Conservation (phyloP, 2,329 filamentous ascomycete species). For the Juglanconis oblonga region DNA sequence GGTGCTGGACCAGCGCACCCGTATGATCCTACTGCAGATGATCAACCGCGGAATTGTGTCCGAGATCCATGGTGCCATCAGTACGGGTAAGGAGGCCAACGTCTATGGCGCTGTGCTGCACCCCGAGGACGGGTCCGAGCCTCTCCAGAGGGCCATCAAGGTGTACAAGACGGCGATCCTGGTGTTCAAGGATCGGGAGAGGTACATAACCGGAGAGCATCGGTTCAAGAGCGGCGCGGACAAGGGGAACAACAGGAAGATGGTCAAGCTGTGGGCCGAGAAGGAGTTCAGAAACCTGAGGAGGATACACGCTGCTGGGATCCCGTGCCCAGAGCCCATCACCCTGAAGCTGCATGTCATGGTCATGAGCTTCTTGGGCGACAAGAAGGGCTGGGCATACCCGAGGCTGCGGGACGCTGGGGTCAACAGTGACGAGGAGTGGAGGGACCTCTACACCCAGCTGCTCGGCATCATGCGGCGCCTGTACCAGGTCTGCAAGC, state of each 20-base stretch:
- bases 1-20: constrained; percentile 88
- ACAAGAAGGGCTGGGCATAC: constrained; percentile 81
- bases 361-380: constrained; percentile 90
- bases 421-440: constrained; percentile 68
- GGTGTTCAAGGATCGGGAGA: constrained; percentile 95
- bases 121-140: constrained; percentile 48
- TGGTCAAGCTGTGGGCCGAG: constrained; percentile 98
- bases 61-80: constrained; percentile 92
- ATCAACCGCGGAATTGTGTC: constrained; percentile 88
- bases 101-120: constrained; percentile 85
- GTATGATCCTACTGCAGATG: constrained; percentile 94
- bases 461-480: constrained; percentile 84
- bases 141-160: constrained; percentile 84
- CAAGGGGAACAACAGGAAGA: constrained; percentile 91
- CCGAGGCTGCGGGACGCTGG: constrained; percentile 86
- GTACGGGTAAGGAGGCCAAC: constrained; percentile 96
- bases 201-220: constrained; percentile 93
- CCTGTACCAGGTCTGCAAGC: constrained; percentile 86
- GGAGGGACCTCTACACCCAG: constrained; percentile 77
- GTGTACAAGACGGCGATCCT: constrained; percentile 98
- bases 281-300: constrained; percentile 96
- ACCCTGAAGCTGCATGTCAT: constrained; percentile 90
- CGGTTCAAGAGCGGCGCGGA: constrained; percentile 88
- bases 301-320: constrained; percentile 77
- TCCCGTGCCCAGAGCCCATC: constrained; percentile 86